Evolutionary conservation across 2,329 filamentous ascomycete species (phyloP).

Genomic region (Sporothrix mexicana): DNA sequence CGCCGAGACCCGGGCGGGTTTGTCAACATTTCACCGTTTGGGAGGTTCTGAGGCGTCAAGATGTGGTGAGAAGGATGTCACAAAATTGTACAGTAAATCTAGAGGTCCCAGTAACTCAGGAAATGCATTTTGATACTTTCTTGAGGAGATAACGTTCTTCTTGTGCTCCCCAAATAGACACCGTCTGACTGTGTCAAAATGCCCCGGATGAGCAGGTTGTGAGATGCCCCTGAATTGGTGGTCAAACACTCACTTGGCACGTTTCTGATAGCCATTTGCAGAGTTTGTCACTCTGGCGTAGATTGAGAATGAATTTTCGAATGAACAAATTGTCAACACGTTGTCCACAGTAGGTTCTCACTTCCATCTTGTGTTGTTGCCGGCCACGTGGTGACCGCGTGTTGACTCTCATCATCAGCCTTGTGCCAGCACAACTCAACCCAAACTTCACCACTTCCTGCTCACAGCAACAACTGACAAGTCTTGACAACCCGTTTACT

Average conservation of each 20-base stretch:
- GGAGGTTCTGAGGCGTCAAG: neutral
- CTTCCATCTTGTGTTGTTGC: neutral
- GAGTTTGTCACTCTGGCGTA: no score
- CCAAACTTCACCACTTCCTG: no score
- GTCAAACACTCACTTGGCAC: neutral
- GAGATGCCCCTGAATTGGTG: neutral
- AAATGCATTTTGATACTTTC: neutral
- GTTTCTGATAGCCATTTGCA: neutral
- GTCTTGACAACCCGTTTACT: neutral
- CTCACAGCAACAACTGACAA: no score
- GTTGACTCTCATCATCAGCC: no score
- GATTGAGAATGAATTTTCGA: no score
- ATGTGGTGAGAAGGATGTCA: neutral
- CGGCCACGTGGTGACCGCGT: no score
- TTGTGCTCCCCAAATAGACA: neutral
- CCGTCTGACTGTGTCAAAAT: neutral
- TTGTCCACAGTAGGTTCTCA: neutral
- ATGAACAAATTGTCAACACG: no score
- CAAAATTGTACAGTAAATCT: neutral
- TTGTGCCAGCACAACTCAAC: no score
- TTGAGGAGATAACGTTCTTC: neutral
- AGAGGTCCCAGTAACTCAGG: neutral
- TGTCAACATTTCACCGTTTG: constrained; percentile 26
- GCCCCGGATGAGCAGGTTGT: neutral
- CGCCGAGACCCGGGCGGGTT: constrained; percentile 27